Percentiles rank a stretch among this genome's conserved stretches.
Conservation (phyloP, 192 early-diverging fungal genomes). For the Coemansia sp. region DNA sequence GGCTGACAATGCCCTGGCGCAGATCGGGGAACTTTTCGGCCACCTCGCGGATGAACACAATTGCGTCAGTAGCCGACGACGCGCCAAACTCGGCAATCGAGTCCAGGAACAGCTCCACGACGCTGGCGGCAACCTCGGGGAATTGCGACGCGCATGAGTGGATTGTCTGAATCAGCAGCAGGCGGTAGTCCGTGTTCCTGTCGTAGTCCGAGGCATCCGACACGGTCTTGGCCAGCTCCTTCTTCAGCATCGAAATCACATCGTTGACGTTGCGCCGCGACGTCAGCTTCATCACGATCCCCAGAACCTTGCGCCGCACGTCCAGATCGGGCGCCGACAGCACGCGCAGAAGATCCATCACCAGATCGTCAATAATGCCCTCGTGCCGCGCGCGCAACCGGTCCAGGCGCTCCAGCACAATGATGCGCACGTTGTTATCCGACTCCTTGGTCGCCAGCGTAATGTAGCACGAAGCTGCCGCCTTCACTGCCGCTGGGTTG, state of each 20-base stretch:
- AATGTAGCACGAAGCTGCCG: slow-evolving; percentile 89
- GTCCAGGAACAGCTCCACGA: slow-evolving; percentile 91
- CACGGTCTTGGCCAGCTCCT: slow-evolving; percentile 91
- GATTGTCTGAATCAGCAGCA: slow-evolving; percentile 94
- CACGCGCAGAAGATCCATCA: slow-evolving; percentile 96
- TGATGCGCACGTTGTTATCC: slow-evolving; percentile 98
- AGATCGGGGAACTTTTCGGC: slow-evolving; percentile 94
- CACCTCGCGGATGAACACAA: slow-evolving; percentile 96
- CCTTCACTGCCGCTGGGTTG: slow-evolving; percentile 88
- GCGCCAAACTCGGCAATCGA: slow-evolving; percentile 90
- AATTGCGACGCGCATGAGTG: slow-evolving; percentile 95
- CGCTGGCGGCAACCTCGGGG: slow-evolving; percentile 93
- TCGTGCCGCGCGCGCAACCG: slow-evolving; percentile 87
- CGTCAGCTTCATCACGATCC: slow-evolving; percentile 89
- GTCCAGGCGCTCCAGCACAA: slow-evolving; percentile 86
- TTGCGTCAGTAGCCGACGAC: slow-evolving; percentile 81
- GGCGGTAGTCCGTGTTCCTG: slow-evolving; percentile 88
- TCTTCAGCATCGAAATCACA: slow-evolving; percentile 89
- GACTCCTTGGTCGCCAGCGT: slow-evolving; percentile 88
- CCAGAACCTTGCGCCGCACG: slow-evolving; percentile 85
- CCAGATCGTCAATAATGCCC: slow-evolving; percentile 83
- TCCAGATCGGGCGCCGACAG: slow-evolving; percentile 90
- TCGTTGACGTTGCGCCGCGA: slow-evolving; percentile 90
- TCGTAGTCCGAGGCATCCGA: slow-evolving; percentile 79
- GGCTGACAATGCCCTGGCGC: slow-evolving; percentile 77